Evolutionary conservation across 371 early-diverging fungal genomes (phyloP).

Genomic region (Mortierella sp.): DNA sequence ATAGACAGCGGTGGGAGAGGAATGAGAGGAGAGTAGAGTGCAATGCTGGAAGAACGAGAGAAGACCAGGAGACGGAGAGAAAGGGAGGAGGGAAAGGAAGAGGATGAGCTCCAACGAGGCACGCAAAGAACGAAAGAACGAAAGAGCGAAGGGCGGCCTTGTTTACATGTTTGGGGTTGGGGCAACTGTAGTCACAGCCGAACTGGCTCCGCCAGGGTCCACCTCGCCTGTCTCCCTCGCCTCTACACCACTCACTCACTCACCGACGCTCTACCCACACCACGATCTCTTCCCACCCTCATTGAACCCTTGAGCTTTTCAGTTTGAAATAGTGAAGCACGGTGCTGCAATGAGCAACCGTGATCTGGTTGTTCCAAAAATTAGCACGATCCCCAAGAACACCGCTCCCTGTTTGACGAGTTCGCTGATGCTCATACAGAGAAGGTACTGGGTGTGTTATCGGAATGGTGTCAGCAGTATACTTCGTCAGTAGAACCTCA

Average conservation of each 20-base stretch:
- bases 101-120: too few relatives aligned
- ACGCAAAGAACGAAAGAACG: not conserved
- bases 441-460: conserved; percentile 27
- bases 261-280: too few relatives aligned
- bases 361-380: conserved; percentile 23
- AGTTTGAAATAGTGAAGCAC: not conserved
- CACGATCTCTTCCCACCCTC: not conserved
- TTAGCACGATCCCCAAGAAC: conserved; percentile 26
- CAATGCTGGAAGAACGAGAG: not conserved
- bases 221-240: too few relatives aligned
- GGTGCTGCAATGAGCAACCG: conserved; percentile 5
- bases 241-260: too few relatives aligned
- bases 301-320: not conserved
- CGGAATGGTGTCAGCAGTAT: conserved; percentile 44
- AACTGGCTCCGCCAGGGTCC: too few relatives aligned
- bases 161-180: not conserved
- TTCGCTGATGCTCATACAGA: conserved; percentile 14
- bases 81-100: not conserved
- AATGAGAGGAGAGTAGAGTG: not conserved
- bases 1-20: not conserved
- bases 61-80: not conserved
- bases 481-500: conserved; percentile 44
- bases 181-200: too few relatives aligned
- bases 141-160: not conserved
- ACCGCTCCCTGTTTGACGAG: not conserved